Evolutionary conservation across 441 rosid genomes (phyloP), one percentile per base, ranked within the genome.

Genomic region (Eruca vesicaria): DNA sequence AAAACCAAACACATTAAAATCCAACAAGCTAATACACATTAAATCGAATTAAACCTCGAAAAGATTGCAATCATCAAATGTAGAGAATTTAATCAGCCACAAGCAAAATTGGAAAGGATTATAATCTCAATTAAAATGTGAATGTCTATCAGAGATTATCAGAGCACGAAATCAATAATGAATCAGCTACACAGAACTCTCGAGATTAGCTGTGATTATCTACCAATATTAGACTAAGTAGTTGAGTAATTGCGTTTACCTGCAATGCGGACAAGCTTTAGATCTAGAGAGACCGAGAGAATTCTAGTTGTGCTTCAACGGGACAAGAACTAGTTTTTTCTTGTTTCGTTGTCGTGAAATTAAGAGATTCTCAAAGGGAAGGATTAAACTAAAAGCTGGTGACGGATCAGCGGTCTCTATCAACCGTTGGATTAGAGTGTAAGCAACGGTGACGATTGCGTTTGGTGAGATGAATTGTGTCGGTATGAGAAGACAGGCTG

Each of bases 321-420:
- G 21, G 48, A 41, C 48, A 41, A 41, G 0, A 41, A 14, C 48
- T 41, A 41, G 7, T 41, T 41, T 41, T 41, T 36, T 36, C 1
- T 41, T 38, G 81, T 66, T 67, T 72, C 74, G 81, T 52, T 68
- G 63, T 75, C 43, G 68, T 69, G 74, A n/a, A 19, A 73, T 68
- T 31, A n/a, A 68, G 67, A 38, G 77, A 72, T 72, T 78, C 73
- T 72, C 28, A 41, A 41, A 55, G 38, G 8, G 55, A 23, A 63
- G 59, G 32, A 6, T 31, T 63, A 76, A 69, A 36, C 79, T 12
- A 69, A 74, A n/a, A 48, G 76, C 29, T 18, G 63, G 79, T 64
- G 82, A 74, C 53, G 68, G 79, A 58, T 74, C 76, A 74, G 63
- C 72, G 0, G 79, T 79, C 82, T n/a, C 66, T 60, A 59, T 75